These are phyloP conservation scores for Debaryomyces fabryi DNA, from an alignment of 1,139 yeast genomes.

Conservation along the genomic window DNA sequence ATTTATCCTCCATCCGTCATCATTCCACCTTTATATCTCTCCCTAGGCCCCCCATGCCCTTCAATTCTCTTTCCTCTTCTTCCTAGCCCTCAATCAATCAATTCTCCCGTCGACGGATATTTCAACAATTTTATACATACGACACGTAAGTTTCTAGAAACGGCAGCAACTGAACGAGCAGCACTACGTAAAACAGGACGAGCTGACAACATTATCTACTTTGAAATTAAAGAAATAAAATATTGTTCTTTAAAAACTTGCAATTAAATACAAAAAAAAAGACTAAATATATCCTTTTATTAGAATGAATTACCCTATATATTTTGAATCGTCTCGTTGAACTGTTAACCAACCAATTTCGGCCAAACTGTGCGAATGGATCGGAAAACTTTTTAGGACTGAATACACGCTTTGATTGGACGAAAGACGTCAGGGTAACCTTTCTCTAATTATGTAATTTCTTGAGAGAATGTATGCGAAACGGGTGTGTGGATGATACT, in stretches of 20 bases:
- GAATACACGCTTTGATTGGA: constrained; percentile 8
- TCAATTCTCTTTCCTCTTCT: not conserved
- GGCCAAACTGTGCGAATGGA: constrained; percentile 10
- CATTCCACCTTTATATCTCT: not conserved
- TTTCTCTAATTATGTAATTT: not conserved
- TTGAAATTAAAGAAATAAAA: constrained; percentile 14
- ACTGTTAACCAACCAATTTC: constrained; percentile 11
- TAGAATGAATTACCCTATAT: constrained; percentile 8
- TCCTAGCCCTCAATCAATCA: constrained; percentile 2
- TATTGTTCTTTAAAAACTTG: constrained; percentile 13
- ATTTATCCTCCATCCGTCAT: not conserved
- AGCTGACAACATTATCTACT: constrained; percentile 65
- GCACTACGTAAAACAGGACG: constrained; percentile 85
- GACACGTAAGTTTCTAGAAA: constrained; percentile 63
- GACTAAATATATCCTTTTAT: constrained; percentile 9
- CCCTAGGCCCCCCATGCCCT: not conserved
- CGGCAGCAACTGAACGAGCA: constrained; percentile 74
- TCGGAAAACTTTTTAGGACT: constrained; percentile 11
- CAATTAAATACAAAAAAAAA: constrained; percentile 9
- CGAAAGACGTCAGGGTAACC: constrained; percentile 6
- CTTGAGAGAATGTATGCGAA: not conserved
- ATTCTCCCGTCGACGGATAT: not conserved
- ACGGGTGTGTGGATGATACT: not conserved
- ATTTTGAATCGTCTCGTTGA: constrained; percentile 9
- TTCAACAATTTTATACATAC: constrained; percentile 48